Evolutionary conservation across 2,329 filamentous ascomycete species (phyloP), one percentile per base, ranked within the genome.

Genomic region (Monilinia fructigena): DNA sequence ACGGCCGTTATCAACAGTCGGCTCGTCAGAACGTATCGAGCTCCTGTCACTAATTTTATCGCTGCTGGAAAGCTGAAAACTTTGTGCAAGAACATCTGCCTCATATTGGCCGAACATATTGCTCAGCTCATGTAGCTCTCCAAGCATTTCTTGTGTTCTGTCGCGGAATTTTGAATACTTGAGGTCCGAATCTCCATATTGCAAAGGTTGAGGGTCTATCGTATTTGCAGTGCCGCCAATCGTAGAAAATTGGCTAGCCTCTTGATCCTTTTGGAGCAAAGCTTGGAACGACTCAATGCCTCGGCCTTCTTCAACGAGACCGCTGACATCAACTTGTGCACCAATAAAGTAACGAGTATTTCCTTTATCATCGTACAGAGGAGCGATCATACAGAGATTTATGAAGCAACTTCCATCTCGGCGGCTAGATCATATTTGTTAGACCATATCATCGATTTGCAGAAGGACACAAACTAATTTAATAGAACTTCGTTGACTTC

Each of bases 401-500:
- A 88, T 83, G 71, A 89, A 89, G 0, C 86, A 85, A 2, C 84
- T 86, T 6, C 86, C 86, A 73, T 89, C 86, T 56, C 86, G 82
- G 38, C 86, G 84, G 73, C 71, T 72, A 20, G 5, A 31, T 40
- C 40, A 45, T 20, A 45, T 53, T 28, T 28, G 47, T 59, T 35
- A 59, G 55, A 7, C 20, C 14, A 48, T 10, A 31, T 35, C 55
- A 14, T 31, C 12, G 12, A 26, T 11, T 20, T 11, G n/a, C 4
- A 16, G 10, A 42, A 45, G 47, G 50, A 42, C n/a, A 47, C 63
- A 65, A 63, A 73, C 70, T 86, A 93, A 75, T 93, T 93, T 45
- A 93, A 78, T 63, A 93, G 85, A 0, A 90, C 84, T 72, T 93
- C 90, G 59, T 84, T 89, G 67, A 87, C 85, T 72, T 92, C 89